Percentiles rank a stretch among this genome's conserved stretches.
These are phyloP conservation scores for Apiospora hydei DNA, from an alignment of 2,329 filamentous ascomycete genomes.

Conservation along the genomic window DNA sequence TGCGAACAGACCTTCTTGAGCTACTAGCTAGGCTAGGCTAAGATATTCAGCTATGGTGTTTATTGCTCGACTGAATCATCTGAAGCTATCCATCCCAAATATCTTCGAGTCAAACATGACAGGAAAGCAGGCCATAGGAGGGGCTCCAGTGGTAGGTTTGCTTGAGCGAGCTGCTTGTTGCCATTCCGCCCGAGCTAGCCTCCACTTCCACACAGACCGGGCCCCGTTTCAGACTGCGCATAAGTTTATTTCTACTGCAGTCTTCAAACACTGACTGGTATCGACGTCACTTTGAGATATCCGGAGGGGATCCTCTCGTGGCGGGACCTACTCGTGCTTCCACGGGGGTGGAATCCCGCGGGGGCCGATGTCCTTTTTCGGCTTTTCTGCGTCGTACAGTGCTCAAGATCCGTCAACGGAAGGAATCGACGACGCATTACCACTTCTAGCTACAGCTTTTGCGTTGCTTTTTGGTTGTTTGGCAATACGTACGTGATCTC, in stretches of 20 bases:
- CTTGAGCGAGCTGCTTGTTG: neutral
- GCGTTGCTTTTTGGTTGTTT: neutral
- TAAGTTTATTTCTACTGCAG: neutral
- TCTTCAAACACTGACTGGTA: neutral
- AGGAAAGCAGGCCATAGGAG: neutral
- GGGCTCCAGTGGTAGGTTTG: neutral
- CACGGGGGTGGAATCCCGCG: no score
- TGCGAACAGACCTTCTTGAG: neutral
- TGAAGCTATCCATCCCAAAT: neutral
- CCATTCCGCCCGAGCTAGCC: neutral
- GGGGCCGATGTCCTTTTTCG: no score
- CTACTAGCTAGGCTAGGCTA: neutral
- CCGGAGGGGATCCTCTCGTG: neutral
- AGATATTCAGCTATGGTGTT: neutral
- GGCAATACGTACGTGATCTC: neutral
- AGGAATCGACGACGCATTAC: neutral
- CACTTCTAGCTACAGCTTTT: neutral
- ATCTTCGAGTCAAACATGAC: neutral
- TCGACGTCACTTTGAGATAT: neutral
- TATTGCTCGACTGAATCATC: neutral
- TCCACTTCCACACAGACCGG: neutral
- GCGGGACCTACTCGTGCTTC: neutral
- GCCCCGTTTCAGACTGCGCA: neutral
- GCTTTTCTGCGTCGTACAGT: no score
- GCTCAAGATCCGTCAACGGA: no score